A percentile compares a stretch with the other conserved stretches of the same genome.
Conservation (phyloP, 805 yeast genomes). For the Candida corydali region DNA sequence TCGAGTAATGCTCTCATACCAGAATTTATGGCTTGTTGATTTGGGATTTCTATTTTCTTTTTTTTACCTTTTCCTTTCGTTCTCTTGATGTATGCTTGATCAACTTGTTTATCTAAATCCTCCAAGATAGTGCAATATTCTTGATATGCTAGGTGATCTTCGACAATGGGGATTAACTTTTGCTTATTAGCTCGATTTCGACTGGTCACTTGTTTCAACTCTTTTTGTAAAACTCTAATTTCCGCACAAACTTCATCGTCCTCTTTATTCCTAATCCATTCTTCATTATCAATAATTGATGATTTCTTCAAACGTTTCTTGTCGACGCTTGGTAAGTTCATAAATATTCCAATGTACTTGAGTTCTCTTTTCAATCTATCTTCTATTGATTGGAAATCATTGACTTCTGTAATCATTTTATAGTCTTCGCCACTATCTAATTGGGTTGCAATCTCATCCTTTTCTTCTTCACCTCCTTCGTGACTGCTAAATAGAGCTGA, state of each 20-base stretch:
- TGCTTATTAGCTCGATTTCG: constrained; percentile 67
- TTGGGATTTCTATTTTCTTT: constrained; percentile 45
- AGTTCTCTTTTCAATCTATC: constrained; percentile 85
- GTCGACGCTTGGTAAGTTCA: constrained; percentile 42
- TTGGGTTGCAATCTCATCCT: constrained; percentile 34
- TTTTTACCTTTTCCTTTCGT: constrained; percentile 68
- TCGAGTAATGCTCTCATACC: constrained; percentile 78
- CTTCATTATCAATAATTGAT: constrained; percentile 49
- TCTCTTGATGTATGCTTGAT: constrained; percentile 84
- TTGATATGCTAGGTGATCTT: constrained; percentile 91
- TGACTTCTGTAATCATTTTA: constrained; percentile 41
- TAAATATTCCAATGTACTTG: constrained; percentile 83
- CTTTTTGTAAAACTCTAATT: constrained; percentile 65
- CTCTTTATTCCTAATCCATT: constrained; percentile 75
- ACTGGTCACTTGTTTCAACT: constrained; percentile 55
- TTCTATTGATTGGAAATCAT: constrained; percentile 79
- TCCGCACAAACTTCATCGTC: constrained; percentile 94
- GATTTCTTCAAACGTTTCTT: constrained; percentile 15
- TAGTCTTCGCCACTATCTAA: constrained; percentile 29
- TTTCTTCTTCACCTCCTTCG: constrained; percentile 22
- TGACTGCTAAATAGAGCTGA: constrained; percentile 67
- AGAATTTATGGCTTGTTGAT: constrained; percentile 70
- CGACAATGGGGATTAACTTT: constrained; percentile 64
- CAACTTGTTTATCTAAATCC: constrained; percentile 94
- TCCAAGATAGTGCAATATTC: constrained; percentile 87